phyloP scores from a whole-genome alignment of 2,329 filamentous ascomycete species.

The Penicillium sp. region DNA sequence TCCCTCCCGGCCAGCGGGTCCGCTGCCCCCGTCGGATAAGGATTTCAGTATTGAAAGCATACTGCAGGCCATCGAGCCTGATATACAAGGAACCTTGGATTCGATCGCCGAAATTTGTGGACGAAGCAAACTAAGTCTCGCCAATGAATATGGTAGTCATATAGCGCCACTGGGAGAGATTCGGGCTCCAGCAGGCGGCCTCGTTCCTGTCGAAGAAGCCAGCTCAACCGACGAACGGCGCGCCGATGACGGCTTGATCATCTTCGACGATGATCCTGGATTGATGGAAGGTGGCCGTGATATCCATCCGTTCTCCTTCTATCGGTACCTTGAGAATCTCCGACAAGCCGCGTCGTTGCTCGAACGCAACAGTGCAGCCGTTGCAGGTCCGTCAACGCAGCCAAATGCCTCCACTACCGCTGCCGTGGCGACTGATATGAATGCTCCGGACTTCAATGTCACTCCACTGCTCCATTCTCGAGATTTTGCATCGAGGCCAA shows the following conservation, averaged over 20 bases:
- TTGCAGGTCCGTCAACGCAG: conserved; percentile 12
- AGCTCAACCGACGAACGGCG: conserved; percentile 38
- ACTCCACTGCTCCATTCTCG: conserved; percentile 19
- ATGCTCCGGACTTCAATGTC: not conserved
- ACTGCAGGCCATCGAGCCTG: conserved; percentile 56
- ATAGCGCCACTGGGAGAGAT: conserved; percentile 62
- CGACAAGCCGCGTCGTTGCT: conserved; percentile 23
- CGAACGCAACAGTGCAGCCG: conserved; percentile 11
- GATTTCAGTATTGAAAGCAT: conserved; percentile 58
- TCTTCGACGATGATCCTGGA: conserved; percentile 41
- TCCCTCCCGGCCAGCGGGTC: conserved; percentile 21
- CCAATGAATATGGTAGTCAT: conserved; percentile 62
- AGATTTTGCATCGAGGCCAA: conserved; percentile 29
- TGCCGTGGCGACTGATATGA: not conserved
- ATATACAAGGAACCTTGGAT: conserved; percentile 58
- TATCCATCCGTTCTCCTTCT: conserved; percentile 35
- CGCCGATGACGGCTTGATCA: conserved; percentile 35
- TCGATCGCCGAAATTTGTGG: conserved; percentile 64
- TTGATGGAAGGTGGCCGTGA: conserved; percentile 34
- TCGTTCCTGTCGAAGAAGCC: conserved; percentile 46
- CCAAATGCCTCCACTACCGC: conserved; percentile 12
- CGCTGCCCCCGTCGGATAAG: conserved; percentile 47
- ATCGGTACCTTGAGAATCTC: conserved; percentile 38
- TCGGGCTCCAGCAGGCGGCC: conserved; percentile 33
- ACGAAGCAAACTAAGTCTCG: conserved; percentile 58